Conservation (phyloP, 306 rosid genomes). For the Prinsepia uniflora region DNA sequence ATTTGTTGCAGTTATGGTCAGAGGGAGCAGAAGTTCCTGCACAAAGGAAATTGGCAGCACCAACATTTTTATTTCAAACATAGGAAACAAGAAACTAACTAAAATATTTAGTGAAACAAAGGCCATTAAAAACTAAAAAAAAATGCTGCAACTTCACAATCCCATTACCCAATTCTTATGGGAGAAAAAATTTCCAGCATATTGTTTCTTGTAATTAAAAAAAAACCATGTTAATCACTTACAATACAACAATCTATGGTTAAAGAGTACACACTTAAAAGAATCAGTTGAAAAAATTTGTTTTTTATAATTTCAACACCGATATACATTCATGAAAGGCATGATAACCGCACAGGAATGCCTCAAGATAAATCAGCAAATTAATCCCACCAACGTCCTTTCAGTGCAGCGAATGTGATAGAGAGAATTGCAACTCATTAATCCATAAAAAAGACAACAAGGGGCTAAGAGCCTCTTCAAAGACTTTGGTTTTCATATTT, state of each 20-base stretch:
- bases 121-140: not conserved
- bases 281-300: not conserved
- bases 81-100: not conserved
- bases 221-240: not conserved
- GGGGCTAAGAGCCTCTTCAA: not conserved
- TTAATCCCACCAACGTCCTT: not conserved
- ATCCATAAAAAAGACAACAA: not conserved
- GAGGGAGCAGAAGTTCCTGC: constrained; percentile 87
- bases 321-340: not conserved
- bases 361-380: not conserved
- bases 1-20: constrained; percentile 45
- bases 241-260: not conserved
- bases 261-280: not conserved
- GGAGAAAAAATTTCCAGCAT: not conserved
- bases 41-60: constrained; percentile 20
- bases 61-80: constrained; percentile 13
- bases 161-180: not conserved
- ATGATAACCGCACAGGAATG: not conserved
- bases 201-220: not conserved
- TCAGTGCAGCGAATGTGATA: not conserved
- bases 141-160: not conserved
- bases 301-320: not conserved
- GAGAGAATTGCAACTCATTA: not conserved
- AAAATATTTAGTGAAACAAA: constrained; percentile 1
- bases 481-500: too few species aligned